Conservation (phyloP, 106 monocot species). For the Iris macrosiphon region DNA sequence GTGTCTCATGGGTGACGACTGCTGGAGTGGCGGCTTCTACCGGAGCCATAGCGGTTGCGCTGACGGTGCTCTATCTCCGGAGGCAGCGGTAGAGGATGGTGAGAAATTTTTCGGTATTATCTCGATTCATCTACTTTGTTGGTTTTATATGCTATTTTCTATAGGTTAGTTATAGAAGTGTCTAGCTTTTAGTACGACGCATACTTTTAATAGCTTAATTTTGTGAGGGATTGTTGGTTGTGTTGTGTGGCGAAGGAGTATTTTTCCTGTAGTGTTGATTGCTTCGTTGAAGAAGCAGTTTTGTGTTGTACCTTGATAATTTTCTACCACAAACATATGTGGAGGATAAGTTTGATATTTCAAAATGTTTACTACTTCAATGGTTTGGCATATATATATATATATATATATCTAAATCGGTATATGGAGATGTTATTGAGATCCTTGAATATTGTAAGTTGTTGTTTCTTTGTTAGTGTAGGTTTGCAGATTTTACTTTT, state of each 20-base stretch:
- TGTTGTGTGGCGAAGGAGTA: conserved; percentile 11
- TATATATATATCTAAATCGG: too few species aligned
- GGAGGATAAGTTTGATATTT: neutral
- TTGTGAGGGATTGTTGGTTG: neutral
- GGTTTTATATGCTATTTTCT: conserved; percentile 1
- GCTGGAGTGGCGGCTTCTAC: conserved; percentile 8
- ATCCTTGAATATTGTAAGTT: too few species aligned
- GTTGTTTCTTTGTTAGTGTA: too few species aligned
- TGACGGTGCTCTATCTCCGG: neutral
- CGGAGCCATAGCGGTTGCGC: conserved; percentile 15
- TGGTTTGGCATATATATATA: too few species aligned
- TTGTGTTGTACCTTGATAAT: neutral
- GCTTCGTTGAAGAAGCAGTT: neutral
- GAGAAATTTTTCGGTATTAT: neutral
- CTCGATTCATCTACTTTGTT: too few species aligned
- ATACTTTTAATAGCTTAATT: neutral
- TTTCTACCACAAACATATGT: neutral
- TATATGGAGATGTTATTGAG: too few species aligned
- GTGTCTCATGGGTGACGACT: conserved; percentile 6
- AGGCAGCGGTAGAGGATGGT: conserved; percentile 12
- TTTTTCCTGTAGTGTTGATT: conserved; percentile 1
- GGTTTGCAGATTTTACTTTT: too few species aligned
- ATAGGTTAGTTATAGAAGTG: neutral
- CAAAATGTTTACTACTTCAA: too few species aligned
- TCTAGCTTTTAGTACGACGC: neutral